Conservation (phyloP, 257 asterid genomes). For the Lycium ferocissimum region DNA sequence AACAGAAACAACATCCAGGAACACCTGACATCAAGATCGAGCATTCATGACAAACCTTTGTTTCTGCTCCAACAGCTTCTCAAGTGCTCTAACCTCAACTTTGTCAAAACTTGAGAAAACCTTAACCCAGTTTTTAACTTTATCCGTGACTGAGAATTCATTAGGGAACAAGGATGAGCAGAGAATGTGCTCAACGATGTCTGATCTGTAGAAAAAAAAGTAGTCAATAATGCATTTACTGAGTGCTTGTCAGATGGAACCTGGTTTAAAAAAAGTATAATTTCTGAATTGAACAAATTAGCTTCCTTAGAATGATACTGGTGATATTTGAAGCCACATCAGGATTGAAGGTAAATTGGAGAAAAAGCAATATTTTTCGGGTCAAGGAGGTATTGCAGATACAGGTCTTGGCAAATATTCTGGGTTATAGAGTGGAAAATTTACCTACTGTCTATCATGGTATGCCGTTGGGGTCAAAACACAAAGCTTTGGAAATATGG, state of each 20-base stretch:
- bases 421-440: too few species aligned
- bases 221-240: background rate
- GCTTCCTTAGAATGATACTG: too few species aligned
- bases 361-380: too few species aligned
- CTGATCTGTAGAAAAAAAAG: conserved; percentile 69
- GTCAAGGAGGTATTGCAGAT: too few species aligned
- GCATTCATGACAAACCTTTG: conserved; percentile 70
- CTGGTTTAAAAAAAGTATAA: background rate
- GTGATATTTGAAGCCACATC: too few species aligned
- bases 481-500: too few species aligned
- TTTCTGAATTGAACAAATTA: background rate
- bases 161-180: conserved; percentile 79
- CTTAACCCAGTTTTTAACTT: conserved; percentile 75
- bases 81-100: conserved; percentile 92
- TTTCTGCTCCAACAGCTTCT: conserved; percentile 95
- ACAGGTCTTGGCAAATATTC: too few species aligned
- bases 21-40: conserved; percentile 27
- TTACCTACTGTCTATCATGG: too few species aligned
- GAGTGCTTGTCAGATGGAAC: background rate
- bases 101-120: conserved; percentile 85
- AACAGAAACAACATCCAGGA: conserved; percentile 24
- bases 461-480: too few species aligned
- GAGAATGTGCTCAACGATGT: conserved; percentile 76
- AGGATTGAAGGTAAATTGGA: too few species aligned
- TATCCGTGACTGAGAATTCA: conserved; percentile 73